phyloP scores from a whole-genome alignment of 2,329 filamentous ascomycete genomes.

The Arthrobotrys pseudoclavata region DNA sequence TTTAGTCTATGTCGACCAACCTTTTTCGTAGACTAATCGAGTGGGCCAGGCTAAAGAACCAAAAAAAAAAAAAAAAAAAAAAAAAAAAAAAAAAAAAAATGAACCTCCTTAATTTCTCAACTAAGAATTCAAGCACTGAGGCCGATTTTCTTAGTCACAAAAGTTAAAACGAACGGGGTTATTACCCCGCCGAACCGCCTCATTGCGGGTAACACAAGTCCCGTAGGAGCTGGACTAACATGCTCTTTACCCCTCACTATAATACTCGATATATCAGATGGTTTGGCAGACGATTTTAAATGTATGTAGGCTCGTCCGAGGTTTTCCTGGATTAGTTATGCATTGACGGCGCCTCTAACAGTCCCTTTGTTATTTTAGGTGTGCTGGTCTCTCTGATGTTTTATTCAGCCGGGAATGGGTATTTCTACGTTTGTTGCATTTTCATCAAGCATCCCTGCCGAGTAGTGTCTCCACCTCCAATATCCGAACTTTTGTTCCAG shows the following conservation, averaged over 20 bases:
- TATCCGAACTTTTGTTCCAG: constrained; percentile 35
- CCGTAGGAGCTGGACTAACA: background rate
- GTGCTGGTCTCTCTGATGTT: constrained; percentile 21
- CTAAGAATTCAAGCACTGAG: constrained; percentile 24
- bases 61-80: constrained; percentile 11
- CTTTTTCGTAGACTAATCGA: constrained; percentile 13
- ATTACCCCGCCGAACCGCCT: constrained; percentile 40
- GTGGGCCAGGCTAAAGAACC: constrained; percentile 35
- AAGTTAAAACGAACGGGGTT: constrained; percentile 40
- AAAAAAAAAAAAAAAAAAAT: background rate
- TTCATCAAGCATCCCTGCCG: constrained; percentile 48
- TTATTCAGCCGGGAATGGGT: constrained; percentile 59
- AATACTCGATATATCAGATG: constrained; percentile 27
- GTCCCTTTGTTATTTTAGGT: constrained; percentile 58
- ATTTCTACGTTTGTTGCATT: constrained; percentile 58
- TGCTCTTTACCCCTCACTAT: constrained; percentile 53
- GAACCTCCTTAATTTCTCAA: constrained; percentile 43
- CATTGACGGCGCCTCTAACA: constrained; percentile 36
- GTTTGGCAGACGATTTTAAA: constrained; percentile 36
- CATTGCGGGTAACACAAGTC: constrained; percentile 32
- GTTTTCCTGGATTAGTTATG: constrained; percentile 20
- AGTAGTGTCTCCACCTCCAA: constrained; percentile 33
- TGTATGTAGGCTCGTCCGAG: constrained; percentile 23
- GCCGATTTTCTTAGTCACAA: constrained; percentile 26
- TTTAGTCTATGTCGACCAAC: background rate